A percentile compares a stretch with the other conserved stretches of the same genome.
Evolutionary conservation across 2,329 filamentous ascomycete species (phyloP).

Genomic region (Hirsutella thompsonii): DNA sequence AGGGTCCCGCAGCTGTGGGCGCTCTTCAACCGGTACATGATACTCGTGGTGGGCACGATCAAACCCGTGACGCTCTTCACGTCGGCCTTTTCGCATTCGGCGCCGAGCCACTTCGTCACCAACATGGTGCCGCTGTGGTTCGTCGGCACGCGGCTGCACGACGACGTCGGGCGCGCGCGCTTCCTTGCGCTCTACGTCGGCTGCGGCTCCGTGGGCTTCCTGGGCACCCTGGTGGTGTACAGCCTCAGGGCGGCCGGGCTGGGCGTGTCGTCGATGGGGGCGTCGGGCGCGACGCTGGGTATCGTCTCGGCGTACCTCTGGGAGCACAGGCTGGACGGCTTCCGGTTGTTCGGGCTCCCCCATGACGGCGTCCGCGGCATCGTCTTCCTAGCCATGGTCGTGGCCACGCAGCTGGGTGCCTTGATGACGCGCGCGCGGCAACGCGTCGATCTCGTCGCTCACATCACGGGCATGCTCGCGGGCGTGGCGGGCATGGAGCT

Average conservation of each 20-base stretch:
- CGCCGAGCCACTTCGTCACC: constrained; percentile 40
- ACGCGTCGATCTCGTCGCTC: constrained; percentile 37
- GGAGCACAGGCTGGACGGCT: constrained; percentile 40
- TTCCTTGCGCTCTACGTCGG: constrained; percentile 57
- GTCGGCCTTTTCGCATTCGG: constrained; percentile 58
- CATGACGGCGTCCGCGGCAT: constrained; percentile 44
- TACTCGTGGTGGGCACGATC: constrained; percentile 51
- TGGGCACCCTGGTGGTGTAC: constrained; percentile 40
- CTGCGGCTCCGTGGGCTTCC: constrained; percentile 43
- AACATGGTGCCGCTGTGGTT: constrained; percentile 58
- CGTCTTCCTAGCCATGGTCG: constrained; percentile 35
- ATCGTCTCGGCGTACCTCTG: constrained; percentile 49
- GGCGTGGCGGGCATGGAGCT: constrained; percentile 29
- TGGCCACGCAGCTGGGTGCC: constrained; percentile 36
- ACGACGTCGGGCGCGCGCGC: constrained; percentile 54
- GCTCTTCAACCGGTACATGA: constrained; percentile 55
- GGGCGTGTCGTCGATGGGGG: constrained; percentile 45
- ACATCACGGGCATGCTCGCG: constrained; percentile 36
- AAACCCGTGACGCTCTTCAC: constrained; percentile 48
- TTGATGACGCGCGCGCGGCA: constrained; percentile 28
- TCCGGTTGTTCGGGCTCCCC: constrained; percentile 44
- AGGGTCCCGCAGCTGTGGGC: constrained; percentile 51
- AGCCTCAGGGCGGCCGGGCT: constrained; percentile 30
- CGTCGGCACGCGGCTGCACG: constrained; percentile 53
- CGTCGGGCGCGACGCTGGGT: constrained; percentile 51